phyloP scores from a whole-genome alignment of 176 grass and related monocot genomes.

The Stipa capillata region DNA sequence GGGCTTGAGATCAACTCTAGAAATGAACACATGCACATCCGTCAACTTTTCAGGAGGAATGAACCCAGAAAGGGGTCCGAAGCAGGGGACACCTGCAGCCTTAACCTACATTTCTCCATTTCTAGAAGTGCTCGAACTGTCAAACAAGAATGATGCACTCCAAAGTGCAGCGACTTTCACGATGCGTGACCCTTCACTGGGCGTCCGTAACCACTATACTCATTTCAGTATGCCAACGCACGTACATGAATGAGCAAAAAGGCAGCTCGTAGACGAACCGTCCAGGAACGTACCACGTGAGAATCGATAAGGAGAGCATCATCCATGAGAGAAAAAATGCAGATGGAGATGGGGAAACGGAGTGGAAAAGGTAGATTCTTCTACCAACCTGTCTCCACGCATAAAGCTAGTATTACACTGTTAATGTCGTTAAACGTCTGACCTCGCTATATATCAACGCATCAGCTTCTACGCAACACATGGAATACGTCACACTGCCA shows the following conservation, averaged over 20 bases:
- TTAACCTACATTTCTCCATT: neutral
- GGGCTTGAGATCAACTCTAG: neutral
- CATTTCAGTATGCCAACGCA: neutral
- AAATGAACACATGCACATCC: neutral
- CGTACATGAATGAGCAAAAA: neutral
- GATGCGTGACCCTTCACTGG: conserved; percentile 5
- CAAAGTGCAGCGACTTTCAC: conserved; percentile 2
- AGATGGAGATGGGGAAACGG: neutral
- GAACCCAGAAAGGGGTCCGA: neutral
- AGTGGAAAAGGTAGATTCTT: neutral
- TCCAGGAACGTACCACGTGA: neutral
- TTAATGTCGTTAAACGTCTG: neutral
- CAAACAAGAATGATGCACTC: conserved; percentile 9
- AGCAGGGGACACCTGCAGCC: neutral
- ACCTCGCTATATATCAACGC: neutral
- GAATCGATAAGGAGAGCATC: neutral
- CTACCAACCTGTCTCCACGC: conserved; percentile 35
- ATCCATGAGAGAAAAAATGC: neutral
- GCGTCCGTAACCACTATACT: neutral
- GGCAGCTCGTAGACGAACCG: neutral
- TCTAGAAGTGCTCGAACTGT: neutral
- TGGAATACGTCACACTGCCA: neutral
- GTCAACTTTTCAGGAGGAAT: neutral
- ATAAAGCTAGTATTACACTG: neutral
- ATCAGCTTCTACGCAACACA: neutral